Evolutionary conservation across 805 yeast species (phyloP).

Genomic region (Alloascoidea africana): DNA sequence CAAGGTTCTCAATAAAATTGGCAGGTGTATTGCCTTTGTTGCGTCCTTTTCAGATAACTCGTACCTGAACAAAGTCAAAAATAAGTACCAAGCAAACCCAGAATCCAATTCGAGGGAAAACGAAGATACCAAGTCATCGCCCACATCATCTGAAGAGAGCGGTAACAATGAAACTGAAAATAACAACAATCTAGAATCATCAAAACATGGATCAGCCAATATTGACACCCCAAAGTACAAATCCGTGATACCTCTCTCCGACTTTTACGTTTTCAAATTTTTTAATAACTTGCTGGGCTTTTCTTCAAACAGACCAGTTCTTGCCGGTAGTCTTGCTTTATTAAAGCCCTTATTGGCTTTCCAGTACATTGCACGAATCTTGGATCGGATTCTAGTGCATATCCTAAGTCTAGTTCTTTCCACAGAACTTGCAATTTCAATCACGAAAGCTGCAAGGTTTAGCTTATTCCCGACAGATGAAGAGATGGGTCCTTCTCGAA

Average conservation of each 20-base stretch:
- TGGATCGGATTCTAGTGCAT: not conserved
- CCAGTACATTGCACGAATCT: not conserved
- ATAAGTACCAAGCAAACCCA: too few species aligned
- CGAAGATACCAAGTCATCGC: not conserved
- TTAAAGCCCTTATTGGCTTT: not conserved
- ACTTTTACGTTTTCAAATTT: not conserved
- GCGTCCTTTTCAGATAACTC: slow-evolving; percentile 3
- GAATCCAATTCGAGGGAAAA: too few species aligned
- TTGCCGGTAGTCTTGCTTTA: not conserved
- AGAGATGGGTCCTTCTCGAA: slow-evolving; percentile 31
- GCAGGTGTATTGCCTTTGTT: not conserved
- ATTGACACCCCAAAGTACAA: too few species aligned
- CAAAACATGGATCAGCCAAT: too few species aligned
- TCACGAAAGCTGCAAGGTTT: slow-evolving; percentile 18
- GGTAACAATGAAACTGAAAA: not conserved
- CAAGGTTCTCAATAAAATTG: not conserved
- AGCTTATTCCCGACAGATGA: slow-evolving; percentile 33
- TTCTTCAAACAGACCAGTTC: not conserved
- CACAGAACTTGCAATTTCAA: not conserved
- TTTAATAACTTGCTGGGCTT: not conserved
- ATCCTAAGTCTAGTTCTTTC: not conserved
- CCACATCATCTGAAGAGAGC: not conserved
- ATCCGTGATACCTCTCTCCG: not conserved
- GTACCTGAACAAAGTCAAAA: not conserved
- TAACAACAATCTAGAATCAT: not conserved